Base-by-base conservation (phyloP, 495 filamentous ascomycete genomes). In the Penicillium malachiteum region DNA sequence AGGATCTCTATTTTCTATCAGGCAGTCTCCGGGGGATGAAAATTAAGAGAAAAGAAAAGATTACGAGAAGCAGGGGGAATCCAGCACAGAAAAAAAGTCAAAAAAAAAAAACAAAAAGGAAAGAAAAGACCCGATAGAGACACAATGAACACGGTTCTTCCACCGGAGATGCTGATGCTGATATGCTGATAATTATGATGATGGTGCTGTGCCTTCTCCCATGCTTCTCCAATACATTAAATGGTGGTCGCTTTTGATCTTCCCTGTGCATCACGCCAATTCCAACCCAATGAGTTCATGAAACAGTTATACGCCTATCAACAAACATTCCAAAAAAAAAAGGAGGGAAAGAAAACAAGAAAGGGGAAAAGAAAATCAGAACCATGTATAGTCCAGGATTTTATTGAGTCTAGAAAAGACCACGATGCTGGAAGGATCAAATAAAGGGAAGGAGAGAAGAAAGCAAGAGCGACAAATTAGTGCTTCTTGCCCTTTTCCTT, bases 401-500 rank as follows among this genome's bases (percentile, higher is more conserved):
- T 46, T 8, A 30, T 48, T 18, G 48, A 26, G 21, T 26, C 21
- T 18, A 7, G 21, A 26, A 17, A 41, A 41, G 12, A 38, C 35
- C 48, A 35, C 48, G 21, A 31, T 43, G 50, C 26, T 43, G 39
- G 35, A 11, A 30, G 39, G 31, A 13, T 14, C 33, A 46, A 47
- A 41, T 26, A 51, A 55, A 34, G 37, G 56, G 50, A 54, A 52
- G n/a, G 57, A 50, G 37, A 37, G 39, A 2, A 46, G 18, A 26
- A 40, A 38, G 43, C 53, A n/a, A 21, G 14, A 16, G 34, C 7
- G 18, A 32, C 43, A 57, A 39, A 40, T 60, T 40, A 75, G 62
- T 75, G 75, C 62, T 76, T 77, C 55, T 71, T 71, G 11, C 50
- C 50, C 51, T 71, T 73, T 48, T 58, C 63, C 49, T 73, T 70